Conservation (phyloP, 2,329 filamentous ascomycete genomes). For the Ophiostoma tasmaniense region DNA sequence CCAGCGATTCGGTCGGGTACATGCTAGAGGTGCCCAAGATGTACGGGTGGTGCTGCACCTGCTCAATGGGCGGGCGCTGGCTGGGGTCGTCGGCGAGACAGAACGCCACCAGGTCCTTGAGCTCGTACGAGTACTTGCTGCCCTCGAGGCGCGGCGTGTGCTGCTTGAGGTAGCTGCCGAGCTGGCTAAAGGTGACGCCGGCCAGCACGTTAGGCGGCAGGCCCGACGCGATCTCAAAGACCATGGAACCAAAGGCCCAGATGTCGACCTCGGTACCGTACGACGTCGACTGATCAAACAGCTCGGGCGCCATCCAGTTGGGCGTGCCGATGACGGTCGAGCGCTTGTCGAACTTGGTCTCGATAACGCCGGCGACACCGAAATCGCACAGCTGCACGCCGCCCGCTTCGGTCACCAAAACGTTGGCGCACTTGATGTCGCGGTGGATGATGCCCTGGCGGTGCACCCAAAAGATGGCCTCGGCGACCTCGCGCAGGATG, state of each 20-base stretch:
- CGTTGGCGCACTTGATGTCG: constrained; percentile 70
- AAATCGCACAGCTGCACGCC: constrained; percentile 77
- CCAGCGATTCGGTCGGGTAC: constrained; percentile 56
- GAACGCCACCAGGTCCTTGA: constrained; percentile 64
- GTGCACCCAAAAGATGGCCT: constrained; percentile 60
- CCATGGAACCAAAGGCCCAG: constrained; percentile 76
- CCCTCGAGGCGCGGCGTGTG: constrained; percentile 62
- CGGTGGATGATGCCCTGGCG: constrained; percentile 61
- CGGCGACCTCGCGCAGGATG: constrained; percentile 44
- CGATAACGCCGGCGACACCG: constrained; percentile 70
- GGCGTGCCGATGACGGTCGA: constrained; percentile 75
- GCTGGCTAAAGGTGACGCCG: constrained; percentile 42
- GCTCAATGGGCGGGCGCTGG: constrained; percentile 59
- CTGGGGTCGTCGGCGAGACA: constrained; percentile 62
- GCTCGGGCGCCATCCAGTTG: constrained; percentile 80
- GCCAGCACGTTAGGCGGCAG: constrained; percentile 60
- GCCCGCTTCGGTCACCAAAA: constrained; percentile 68
- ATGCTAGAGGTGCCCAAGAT: constrained; percentile 52
- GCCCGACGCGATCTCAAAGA: constrained; percentile 74
- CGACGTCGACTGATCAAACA: constrained; percentile 54
- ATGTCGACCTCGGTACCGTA: constrained; percentile 71
- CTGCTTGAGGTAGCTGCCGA: constrained; percentile 49
- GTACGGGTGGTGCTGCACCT: constrained; percentile 62
- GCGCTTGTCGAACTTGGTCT: constrained; percentile 66
- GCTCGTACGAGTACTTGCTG: constrained; percentile 57